A percentile compares a stretch with the other conserved stretches of the same genome.
Evolutionary conservation across 2,329 filamentous ascomycete genomes (phyloP).

Genomic region (Sphaerostilbella broomeana): DNA sequence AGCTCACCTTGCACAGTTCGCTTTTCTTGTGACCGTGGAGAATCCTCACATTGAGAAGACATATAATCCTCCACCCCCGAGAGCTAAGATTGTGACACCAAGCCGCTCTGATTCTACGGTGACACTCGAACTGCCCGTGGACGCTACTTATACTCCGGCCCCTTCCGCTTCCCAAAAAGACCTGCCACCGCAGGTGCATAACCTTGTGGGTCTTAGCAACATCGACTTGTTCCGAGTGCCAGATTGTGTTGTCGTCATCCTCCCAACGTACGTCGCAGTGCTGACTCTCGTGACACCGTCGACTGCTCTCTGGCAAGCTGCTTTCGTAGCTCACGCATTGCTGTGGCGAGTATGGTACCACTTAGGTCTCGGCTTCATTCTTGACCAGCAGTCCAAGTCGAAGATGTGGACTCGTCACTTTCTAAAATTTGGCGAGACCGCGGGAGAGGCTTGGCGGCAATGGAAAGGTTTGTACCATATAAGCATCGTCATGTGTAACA

Average conservation of each 20-base stretch:
- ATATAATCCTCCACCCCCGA: conserved; percentile 84
- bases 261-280: conserved; percentile 67
- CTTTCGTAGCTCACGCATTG: conserved; percentile 77
- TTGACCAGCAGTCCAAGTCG: conserved; percentile 77
- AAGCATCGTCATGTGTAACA: conserved; percentile 83
- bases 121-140: conserved; percentile 20
- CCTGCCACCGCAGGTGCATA: conserved; percentile 65
- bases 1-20: conserved; percentile 89
- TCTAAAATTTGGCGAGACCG: conserved; percentile 88
- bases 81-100: conserved; percentile 42
- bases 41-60: conserved; percentile 98
- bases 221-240: conserved; percentile 83
- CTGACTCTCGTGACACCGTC: conserved; percentile 71
- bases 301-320: conserved; percentile 64
- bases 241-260: conserved; percentile 71
- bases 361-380: conserved; percentile 75
- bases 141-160: conserved; percentile 20
- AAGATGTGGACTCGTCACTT: conserved; percentile 98
- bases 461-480: conserved; percentile 97
- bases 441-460: conserved; percentile 89
- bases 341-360: conserved; percentile 89
- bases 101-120: conserved; percentile 25
- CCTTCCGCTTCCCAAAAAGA: conserved; percentile 24
- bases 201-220: conserved; percentile 75
- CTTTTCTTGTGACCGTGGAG: conserved; percentile 85